Evolutionary conservation across 106 monocot genomes (phyloP).

Genomic region (Dendrobium nobile): DNA sequence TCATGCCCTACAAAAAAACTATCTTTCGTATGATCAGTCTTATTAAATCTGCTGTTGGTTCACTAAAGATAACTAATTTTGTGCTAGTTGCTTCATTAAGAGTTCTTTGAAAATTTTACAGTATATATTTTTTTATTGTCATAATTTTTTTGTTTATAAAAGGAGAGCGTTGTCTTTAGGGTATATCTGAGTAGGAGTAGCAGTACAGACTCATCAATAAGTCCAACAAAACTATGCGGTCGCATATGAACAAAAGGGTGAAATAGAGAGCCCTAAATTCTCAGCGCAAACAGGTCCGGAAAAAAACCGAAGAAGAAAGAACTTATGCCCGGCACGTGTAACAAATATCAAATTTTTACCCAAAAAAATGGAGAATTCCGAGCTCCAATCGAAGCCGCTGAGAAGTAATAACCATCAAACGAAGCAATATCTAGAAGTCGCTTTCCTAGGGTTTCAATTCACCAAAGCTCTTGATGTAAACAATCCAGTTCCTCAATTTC

Average conservation of each 20-base stretch:
- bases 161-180: too few species aligned
- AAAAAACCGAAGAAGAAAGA: not conserved
- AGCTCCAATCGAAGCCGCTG: not conserved
- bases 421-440: not conserved
- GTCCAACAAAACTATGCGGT: not conserved
- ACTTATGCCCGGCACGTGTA: not conserved
- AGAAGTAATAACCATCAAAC: not conserved
- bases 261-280: not conserved
- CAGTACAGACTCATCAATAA: not conserved
- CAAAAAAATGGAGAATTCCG: not conserved
- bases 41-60: too few species aligned
- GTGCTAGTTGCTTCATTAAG: too few species aligned
- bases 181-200: too few species aligned
- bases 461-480: not conserved
- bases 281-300: not conserved
- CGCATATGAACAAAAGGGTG: not conserved
- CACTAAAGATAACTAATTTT: too few species aligned
- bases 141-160: too few species aligned
- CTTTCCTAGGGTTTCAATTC: not conserved
- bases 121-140: too few species aligned
- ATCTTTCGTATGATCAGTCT: too few species aligned
- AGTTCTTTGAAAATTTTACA: too few species aligned
- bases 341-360: not conserved
- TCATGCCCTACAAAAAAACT: too few species aligned
- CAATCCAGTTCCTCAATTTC: not conserved